Conservation (phyloP, 805 yeast genomes). For the Barnettozyma wickerhamii region DNA sequence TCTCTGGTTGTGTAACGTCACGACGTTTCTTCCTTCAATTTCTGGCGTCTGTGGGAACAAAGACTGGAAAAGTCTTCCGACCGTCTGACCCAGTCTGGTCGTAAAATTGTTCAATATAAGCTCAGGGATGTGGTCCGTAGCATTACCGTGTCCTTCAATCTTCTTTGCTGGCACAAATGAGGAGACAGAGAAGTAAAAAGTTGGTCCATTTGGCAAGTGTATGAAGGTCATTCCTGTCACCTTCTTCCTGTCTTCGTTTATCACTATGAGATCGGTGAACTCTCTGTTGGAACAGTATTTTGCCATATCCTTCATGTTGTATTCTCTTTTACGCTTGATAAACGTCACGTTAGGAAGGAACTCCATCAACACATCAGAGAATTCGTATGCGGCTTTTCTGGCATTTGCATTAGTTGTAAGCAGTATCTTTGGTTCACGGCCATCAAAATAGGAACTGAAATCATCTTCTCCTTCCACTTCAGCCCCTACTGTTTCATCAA, state of each 20-base stretch:
- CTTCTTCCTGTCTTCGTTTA: conserved; percentile 90
- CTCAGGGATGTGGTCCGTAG: conserved; percentile 91
- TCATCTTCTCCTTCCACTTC: conserved; percentile 28
- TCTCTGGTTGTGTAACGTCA: conserved; percentile 93
- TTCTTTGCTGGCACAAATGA: conserved; percentile 71
- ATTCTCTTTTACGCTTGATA: conserved; percentile 82
- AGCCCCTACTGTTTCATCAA: conserved; percentile 24
- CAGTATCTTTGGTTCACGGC: conserved; percentile 68
- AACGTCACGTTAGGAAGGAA: conserved; percentile 82
- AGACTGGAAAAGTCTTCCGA: conserved; percentile 87
- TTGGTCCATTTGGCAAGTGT: conserved; percentile 93
- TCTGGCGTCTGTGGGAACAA: conserved; percentile 92
- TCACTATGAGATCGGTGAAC: conserved; percentile 81
- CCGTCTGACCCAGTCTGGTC: conserved; percentile 89
- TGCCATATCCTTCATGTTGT: conserved; percentile 82
- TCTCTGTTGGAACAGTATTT: conserved; percentile 76
- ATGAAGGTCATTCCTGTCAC: conserved; percentile 91
- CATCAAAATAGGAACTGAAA: conserved; percentile 26
- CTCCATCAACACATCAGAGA: conserved; percentile 82
- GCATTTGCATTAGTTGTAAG: conserved; percentile 89
- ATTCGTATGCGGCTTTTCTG: conserved; percentile 80
- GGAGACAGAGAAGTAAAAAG: conserved; percentile 82
- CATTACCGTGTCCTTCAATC: conserved; percentile 83
- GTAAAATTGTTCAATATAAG: conserved; percentile 87
- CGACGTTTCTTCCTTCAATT: conserved; percentile 91